Base-by-base conservation (phyloP, 129 eudicot species). In the Cynara cardunculus region DNA sequence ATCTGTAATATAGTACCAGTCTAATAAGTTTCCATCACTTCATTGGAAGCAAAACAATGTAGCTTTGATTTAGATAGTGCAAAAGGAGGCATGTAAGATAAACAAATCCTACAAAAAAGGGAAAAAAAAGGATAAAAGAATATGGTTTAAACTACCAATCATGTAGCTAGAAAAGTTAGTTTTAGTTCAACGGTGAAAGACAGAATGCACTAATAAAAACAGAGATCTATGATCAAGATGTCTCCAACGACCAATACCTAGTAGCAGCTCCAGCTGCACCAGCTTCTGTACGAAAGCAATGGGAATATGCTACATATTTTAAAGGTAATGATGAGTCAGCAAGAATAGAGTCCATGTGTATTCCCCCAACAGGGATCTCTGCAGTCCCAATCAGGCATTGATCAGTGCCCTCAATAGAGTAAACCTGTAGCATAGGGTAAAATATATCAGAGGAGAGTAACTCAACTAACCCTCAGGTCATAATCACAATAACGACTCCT, bases 321-420 rank as follows among this genome's bases (percentile, higher is more conserved):
- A 92, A 68, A 71, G 99, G 99, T 75, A 95, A 86, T 5, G 87
- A 81, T 14, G 97, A 89, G 61, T 90, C 92, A 1, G 92, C 32
- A 79, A 95, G 88, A 80, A 95, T 95, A 69, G 99, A 95, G 79
- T 95, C 99, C 99, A 95, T 92, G 83, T 95, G 99, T 25, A 95
- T 88, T 74, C 97, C 99, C 5, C 99, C 99, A 37, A 95, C 91
- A 56, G 99, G 97, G 85, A 95, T 90, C 83, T 95, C 99, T 28
- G 99, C 99, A 21, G 99, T 95, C 78, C 99, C 99, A 31, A 95
- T 92, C 75, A 95, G 97, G 91, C 99, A 95, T 76, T 92, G 99
- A 89, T 95, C 99, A 82, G 83, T 89, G 25, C 93, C 97, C 77
- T 90, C 96, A 10, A 95, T 90, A 26, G 97, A 92, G 82, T 92